phyloP scores from a whole-genome alignment of 805 yeast genomes.

The Spathaspora sp. region DNA sequence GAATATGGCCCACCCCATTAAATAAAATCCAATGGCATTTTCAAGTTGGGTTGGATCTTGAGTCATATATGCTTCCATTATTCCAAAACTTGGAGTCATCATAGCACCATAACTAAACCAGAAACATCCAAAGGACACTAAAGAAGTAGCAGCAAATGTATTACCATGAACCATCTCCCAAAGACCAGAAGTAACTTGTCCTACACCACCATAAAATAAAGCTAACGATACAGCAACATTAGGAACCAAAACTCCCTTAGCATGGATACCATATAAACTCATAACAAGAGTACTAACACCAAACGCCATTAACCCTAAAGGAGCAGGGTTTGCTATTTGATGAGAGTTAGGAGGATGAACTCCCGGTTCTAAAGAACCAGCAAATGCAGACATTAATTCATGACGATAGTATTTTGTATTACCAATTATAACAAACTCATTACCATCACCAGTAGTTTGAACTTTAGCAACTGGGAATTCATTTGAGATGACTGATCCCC shows the following conservation, averaged over 20 bases:
- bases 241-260: constrained; percentile 41
- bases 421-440: constrained; percentile 40
- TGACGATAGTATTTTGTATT: constrained; percentile 42
- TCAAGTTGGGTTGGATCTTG: constrained; percentile 37
- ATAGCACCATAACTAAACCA: constrained; percentile 50
- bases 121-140: constrained; percentile 53
- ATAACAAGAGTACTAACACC: constrained; percentile 44
- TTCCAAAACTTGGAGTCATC: constrained; percentile 54
- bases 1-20: constrained; percentile 64
- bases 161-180: constrained; percentile 50
- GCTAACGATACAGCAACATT: constrained; percentile 44
- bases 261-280: constrained; percentile 45
- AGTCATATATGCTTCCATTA: constrained; percentile 40
- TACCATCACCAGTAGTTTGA: constrained; percentile 29
- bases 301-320: constrained; percentile 51
- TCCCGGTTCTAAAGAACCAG: constrained; percentile 49
- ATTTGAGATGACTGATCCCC: not conserved
- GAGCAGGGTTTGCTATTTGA: constrained; percentile 50
- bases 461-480: constrained; percentile 14
- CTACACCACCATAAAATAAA: constrained; percentile 48
- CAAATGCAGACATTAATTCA: constrained; percentile 62
- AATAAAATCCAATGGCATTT: constrained; percentile 55
- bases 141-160: constrained; percentile 54
- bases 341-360: constrained; percentile 46
- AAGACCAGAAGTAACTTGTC: constrained; percentile 48